Base-by-base conservation (phyloP, 352 stramenopile genomes). In the Globisporangium lucens region DNA sequence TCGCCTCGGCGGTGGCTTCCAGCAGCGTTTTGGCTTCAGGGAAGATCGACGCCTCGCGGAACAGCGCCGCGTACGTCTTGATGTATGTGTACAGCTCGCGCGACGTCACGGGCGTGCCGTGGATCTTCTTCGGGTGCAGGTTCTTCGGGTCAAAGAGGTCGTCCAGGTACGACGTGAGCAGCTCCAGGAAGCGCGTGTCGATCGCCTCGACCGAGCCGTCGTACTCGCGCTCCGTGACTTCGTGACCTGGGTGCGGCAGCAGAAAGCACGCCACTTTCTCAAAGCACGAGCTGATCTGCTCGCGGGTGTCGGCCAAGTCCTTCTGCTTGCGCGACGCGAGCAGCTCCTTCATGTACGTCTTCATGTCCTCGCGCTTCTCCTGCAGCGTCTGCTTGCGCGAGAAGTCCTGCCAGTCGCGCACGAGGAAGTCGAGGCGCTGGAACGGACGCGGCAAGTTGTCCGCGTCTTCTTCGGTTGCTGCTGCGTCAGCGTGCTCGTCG, bases 381-480 rank as follows among this genome's bases (percentile, higher is more conserved):
- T 87, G 79, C 57, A 97, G 66, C 66, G 75, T 98, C 83, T 87
- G 90, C 74, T 79, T 98, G 46, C 86, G 78, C n/a, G 83, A 96
- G 71, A 98, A 99, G 70, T 99, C 96, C 75, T 99, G 96, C 96
- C 97, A 99, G 82, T 99, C 97, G 33, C 98, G 93, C 64, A 99
- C 97, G 17, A 99, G 78, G 65, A 99, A 99, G 78, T 99, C 96
- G 20, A 99, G 89, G 35, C 87, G 90, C 80, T 99, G 98, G 83
- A 99, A 99, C 29, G 98, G 98, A 41, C 85, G 79, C 6, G 81
- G 78, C 24, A 74, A 51, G 7, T 55, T 59, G 12, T 79, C 69
- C 3, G 77, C 67, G 1, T 81, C 75, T 17, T 69, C 61, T 1
- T 71, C 60, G 24, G 89, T 53, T 12, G 63, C 63, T 27, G 82